Percentiles rank a stretch among this genome's conserved stretches.
Conservation (phyloP, 305 asterid genomes). For the Ilex paraguariensis region DNA sequence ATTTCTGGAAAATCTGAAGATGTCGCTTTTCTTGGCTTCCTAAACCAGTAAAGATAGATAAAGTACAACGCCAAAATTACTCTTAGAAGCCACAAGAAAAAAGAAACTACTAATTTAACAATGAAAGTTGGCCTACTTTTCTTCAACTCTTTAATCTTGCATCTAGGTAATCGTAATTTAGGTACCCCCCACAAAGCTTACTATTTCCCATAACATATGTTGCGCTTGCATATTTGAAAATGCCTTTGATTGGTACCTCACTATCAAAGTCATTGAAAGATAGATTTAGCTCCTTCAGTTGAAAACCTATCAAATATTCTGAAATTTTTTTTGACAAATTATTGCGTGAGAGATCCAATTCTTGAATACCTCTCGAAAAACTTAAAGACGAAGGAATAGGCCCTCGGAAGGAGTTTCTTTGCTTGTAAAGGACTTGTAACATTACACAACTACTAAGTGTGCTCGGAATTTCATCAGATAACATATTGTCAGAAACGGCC, state of each 20-base stretch:
- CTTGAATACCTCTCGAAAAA: conserved; percentile 12
- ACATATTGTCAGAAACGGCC: not conserved
- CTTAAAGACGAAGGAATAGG: conserved; percentile 12
- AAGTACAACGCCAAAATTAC: not conserved
- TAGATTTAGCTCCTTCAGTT: conserved; percentile 12
- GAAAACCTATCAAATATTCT: conserved; percentile 10
- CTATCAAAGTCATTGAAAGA: conserved; percentile 25
- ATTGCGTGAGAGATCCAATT: conserved; percentile 17
- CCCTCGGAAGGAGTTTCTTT: conserved; percentile 18
- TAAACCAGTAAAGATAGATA: not conserved
- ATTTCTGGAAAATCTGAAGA: not conserved
- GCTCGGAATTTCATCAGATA: not conserved
- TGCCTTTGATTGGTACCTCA: conserved; percentile 15
- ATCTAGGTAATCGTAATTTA: conserved; percentile 5
- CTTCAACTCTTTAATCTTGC: not conserved
- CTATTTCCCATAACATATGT: conserved; percentile 13
- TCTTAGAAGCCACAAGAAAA: conserved; percentile 6
- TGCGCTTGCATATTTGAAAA: conserved; percentile 14
- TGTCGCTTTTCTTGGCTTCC: not conserved
- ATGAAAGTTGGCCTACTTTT: not conserved
- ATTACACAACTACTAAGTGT: not conserved
- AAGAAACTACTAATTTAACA: not conserved
- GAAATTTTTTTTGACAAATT: conserved; percentile 24
- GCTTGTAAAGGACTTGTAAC: conserved; percentile 12
- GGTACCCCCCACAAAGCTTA: conserved; percentile 27